Evolutionary conservation across 1,284 basidiomycete species (phyloP), one percentile per base, ranked within the genome.

Genomic region (Papiliotrema laurentii): DNA sequence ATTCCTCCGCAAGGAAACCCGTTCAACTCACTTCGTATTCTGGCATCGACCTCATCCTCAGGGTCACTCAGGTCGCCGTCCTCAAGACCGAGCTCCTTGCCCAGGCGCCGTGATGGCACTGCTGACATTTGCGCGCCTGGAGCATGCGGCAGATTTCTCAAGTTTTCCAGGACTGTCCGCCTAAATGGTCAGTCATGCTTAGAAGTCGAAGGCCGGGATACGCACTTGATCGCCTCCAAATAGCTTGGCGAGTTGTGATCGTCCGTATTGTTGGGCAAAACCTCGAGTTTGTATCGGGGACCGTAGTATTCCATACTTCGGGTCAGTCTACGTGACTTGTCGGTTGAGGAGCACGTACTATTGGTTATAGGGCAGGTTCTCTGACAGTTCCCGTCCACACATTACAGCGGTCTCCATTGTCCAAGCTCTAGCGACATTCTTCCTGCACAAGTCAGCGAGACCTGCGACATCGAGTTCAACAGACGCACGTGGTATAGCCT

Each of bases 351-450:
- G 30, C 25, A 6, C n/a, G 28, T 37, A 74, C 72, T 92, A 97
- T 63, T 93, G 86, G 72, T 89, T 96, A 83, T 89, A 97, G 0
- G 94, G 94, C 55, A 98, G 71, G 63, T 89, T 85, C 31, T 82
- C 81, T 58, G 88, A 82, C 47, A 97, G 85, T 66, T 92, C 85
- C 41, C 89, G 80, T 1, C 89, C 92, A 14, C 94, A 81, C 28
- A 92, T 87, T 63, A 94, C 86, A 0, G 91, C 93, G 0, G 96
- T 98, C 73, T 99, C 96, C 74, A 89, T 97, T 19, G 92, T 86
- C 94, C 94, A 99, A 11, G 88, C 85, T 33, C 91, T 79, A 1
- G 90, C 89, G 6, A 97, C 93, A 67, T 99, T 99, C 72, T 90
- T 90, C 25, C 66, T 71, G 45, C 16, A 37, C 25, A 1, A 21